Conservation (phyloP, 2,329 filamentous ascomycete genomes). For the Clonostachys byssicola region DNA sequence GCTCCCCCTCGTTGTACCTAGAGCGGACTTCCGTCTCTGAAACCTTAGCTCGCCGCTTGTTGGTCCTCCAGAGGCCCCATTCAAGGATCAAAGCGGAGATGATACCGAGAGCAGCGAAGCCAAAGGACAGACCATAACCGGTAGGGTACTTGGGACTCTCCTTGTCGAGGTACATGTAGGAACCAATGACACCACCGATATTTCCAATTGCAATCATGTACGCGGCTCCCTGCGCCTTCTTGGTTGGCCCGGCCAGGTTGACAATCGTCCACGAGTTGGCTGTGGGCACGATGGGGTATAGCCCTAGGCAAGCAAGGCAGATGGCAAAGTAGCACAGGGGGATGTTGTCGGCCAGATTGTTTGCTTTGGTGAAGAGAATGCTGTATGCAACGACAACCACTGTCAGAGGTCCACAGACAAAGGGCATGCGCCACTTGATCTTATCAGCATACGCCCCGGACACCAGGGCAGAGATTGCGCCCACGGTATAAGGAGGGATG, state of each 20-base stretch:
- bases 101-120: neutral
- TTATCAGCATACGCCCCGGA: constrained; percentile 24
- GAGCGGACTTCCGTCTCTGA: neutral
- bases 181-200: neutral
- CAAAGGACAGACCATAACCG: neutral
- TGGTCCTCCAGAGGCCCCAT: neutral
- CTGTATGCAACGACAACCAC: constrained; percentile 20
- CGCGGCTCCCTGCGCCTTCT: constrained; percentile 29
- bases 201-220: constrained; percentile 8
- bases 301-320: constrained; percentile 6
- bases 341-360: constrained; percentile 28
- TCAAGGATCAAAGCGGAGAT: neutral
- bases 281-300: neutral
- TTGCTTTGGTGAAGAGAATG: constrained; percentile 24
- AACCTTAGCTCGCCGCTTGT: neutral
- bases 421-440: constrained; percentile 29
- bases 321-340: constrained; percentile 8
- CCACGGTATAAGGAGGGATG: neutral
- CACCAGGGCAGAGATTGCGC: constrained; percentile 13
- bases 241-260: neutral
- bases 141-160: neutral
- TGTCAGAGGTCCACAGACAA: constrained; percentile 22
- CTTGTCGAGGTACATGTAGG: neutral
- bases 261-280: constrained; percentile 8
- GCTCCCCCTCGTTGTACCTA: neutral